Percentiles rank a stretch among this genome's conserved stretches.
These are phyloP conservation scores for Hygrophorus russula DNA, from an alignment of 768 basidiomycete genomes.

Conservation along the genomic window DNA sequence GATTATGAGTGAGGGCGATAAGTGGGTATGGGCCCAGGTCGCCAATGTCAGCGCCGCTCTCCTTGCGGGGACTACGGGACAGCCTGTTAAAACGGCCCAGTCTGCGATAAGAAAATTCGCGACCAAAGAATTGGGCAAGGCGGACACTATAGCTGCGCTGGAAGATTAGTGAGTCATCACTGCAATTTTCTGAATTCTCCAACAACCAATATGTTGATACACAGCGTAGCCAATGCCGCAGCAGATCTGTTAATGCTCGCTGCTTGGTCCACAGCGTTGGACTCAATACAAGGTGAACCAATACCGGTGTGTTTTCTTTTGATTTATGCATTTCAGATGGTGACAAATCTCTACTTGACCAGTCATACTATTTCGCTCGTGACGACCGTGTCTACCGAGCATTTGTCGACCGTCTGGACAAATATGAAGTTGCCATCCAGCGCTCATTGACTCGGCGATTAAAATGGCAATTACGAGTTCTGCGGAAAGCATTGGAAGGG, in stretches of 20 bases:
- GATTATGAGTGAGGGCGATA: slow-evolving; percentile 93
- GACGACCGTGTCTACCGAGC: slow-evolving; percentile 79
- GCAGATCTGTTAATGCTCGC: slow-evolving; percentile 75
- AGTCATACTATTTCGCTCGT: slow-evolving; percentile 91
- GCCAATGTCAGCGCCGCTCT: slow-evolving; percentile 61
- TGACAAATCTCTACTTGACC: slow-evolving; percentile 2
- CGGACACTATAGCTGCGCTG: slow-evolving; percentile 64
- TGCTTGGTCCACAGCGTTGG: slow-evolving; percentile 61
- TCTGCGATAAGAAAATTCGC: slow-evolving; percentile 78
- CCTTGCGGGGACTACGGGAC: slow-evolving; percentile 50
- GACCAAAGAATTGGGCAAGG: slow-evolving; percentile 74
- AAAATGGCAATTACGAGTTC: slow-evolving; percentile 58
- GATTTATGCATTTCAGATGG: background rate
- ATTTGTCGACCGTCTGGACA: slow-evolving; percentile 40
- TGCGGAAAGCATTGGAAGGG: slow-evolving; percentile 56
- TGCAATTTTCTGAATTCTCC: background rate
- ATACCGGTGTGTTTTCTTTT: slow-evolving; percentile 51
- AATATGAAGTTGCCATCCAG: slow-evolving; percentile 34
- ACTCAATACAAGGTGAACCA: slow-evolving; percentile 45
- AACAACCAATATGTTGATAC: slow-evolving; percentile 1
- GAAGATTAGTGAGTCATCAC: slow-evolving; percentile 72
- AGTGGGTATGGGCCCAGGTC: slow-evolving; percentile 71
- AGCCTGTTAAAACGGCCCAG: slow-evolving; percentile 69
- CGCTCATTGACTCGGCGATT: slow-evolving; percentile 41
- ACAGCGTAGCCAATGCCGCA: slow-evolving; percentile 81